A percentile compares a stretch with the other conserved stretches of the same genome.
Evolutionary conservation across 768 basidiomycete species (phyloP).

Genomic region (Kwoniella dendrophila): DNA sequence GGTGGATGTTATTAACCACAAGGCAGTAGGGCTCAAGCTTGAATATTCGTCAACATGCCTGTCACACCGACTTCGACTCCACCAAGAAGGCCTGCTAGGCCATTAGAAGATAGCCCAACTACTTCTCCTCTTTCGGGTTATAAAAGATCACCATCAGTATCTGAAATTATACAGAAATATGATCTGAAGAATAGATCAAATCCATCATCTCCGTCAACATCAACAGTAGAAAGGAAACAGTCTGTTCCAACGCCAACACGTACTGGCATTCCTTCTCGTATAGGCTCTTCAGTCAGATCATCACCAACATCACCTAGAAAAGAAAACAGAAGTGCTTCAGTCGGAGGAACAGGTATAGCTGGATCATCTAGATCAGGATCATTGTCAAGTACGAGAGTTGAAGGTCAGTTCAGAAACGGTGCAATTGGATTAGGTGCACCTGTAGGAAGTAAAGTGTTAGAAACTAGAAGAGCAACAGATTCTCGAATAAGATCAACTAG

Average conservation of each 20-base stretch:
- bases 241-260: constrained; percentile 5
- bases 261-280: constrained; percentile 10
- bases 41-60: background rate
- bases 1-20: background rate
- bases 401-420: background rate
- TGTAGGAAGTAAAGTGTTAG: background rate
- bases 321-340: background rate
- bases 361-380: constrained; percentile 2
- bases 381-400: background rate
- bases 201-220: background rate
- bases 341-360: background rate
- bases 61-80: background rate
- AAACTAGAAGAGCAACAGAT: constrained; percentile 7
- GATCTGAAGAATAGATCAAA: constrained; percentile 3
- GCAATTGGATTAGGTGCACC: constrained; percentile 7
- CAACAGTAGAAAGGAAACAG: background rate
- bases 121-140: background rate
- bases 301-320: constrained; percentile 1
- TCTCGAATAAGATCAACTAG: background rate
- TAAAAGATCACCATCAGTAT: constrained; percentile 18
- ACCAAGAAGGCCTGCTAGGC: background rate
- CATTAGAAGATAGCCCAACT: background rate
- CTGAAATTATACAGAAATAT: constrained; percentile 20
- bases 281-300: constrained; percentile 5
- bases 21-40: too few relatives aligned